Evolutionary conservation across 1,284 basidiomycete genomes (phyloP).

Genomic region (Puccinia hordei): DNA sequence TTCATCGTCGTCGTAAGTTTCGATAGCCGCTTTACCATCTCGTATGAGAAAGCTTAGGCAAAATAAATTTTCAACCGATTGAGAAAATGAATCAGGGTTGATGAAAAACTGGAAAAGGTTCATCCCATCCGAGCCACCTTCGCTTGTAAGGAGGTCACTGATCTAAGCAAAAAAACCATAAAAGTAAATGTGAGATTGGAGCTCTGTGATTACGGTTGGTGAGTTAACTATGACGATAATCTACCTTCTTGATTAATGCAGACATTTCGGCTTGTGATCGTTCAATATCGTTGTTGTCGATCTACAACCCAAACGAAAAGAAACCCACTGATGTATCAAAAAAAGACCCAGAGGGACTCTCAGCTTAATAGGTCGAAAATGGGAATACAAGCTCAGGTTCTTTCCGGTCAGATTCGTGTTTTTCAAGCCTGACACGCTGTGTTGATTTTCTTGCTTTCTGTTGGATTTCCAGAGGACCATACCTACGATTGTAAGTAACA

Average conservation of each 20-base stretch:
- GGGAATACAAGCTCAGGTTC: constrained; percentile 25
- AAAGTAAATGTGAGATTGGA: neutral
- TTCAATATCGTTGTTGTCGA: constrained; percentile 55
- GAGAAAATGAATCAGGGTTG: constrained; percentile 82
- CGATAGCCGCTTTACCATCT: constrained; percentile 70
- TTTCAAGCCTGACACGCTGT: constrained; percentile 14
- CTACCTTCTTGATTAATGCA: constrained; percentile 52
- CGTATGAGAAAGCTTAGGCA: constrained; percentile 86
- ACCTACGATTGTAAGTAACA: neutral
- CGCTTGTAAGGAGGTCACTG: neutral
- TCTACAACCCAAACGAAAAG: constrained; percentile 24
- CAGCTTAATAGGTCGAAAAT: neutral
- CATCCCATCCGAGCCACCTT: constrained; percentile 60
- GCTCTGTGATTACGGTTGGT: no score
- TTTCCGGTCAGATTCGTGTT: constrained; percentile 21
- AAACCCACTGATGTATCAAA: constrained; percentile 49
- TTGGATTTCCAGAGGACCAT: constrained; percentile 41
- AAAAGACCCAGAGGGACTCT: neutral
- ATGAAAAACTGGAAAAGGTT: constrained; percentile 81
- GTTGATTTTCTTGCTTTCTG: constrained; percentile 29
- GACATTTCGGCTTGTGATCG: constrained; percentile 56
- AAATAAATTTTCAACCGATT: constrained; percentile 91
- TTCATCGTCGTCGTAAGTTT: constrained; percentile 28
- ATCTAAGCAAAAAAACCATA: constrained; percentile 24
- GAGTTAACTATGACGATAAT: no score